phyloP scores from a whole-genome alignment of 176 grass and related monocot species.

The Juncus inflexus region DNA sequence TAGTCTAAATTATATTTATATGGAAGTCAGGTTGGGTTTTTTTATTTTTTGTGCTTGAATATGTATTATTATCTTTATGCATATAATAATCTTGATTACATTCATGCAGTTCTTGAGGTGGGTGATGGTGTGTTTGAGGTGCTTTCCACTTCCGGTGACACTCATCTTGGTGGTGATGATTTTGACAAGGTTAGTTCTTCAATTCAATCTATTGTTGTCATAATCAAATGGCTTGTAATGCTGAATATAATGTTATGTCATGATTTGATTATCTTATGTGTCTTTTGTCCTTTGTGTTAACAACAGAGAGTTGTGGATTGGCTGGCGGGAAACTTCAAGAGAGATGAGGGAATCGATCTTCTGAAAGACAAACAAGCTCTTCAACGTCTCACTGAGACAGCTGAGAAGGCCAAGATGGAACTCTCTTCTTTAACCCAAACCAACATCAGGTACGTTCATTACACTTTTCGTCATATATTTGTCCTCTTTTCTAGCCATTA shows the following conservation, averaged over 20 bases:
- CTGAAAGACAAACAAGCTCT: slow-evolving; percentile 98
- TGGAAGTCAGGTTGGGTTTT: too few species aligned
- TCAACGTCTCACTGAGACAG: slow-evolving; percentile 89
- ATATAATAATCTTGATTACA: too few species aligned
- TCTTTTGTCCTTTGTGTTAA: too few species aligned
- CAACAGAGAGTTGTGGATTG: slow-evolving; percentile 91
- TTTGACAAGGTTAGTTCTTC: slow-evolving; percentile 49
- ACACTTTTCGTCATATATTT: slow-evolving; percentile 4
- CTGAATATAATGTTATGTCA: neutral
- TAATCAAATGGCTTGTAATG: neutral
- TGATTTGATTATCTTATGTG: neutral
- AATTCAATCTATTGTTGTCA: neutral
- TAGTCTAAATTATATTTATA: too few species aligned
- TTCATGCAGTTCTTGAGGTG: slow-evolving; percentile 56
- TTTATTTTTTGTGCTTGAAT: too few species aligned
- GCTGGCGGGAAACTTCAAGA: slow-evolving; percentile 88
- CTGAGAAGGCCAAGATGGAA: slow-evolving; percentile 99
- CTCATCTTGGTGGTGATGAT: slow-evolving; percentile 56
- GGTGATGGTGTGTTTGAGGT: slow-evolving; percentile 59
- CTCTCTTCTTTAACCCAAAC: slow-evolving; percentile 77
- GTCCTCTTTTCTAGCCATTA: neutral
- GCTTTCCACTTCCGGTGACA: slow-evolving; percentile 51
- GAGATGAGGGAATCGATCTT: slow-evolving; percentile 90
- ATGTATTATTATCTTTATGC: too few species aligned
- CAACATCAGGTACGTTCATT: slow-evolving; percentile 72